Conservation (phyloP, 441 rosid genomes). For the Sinapis alba region DNA sequence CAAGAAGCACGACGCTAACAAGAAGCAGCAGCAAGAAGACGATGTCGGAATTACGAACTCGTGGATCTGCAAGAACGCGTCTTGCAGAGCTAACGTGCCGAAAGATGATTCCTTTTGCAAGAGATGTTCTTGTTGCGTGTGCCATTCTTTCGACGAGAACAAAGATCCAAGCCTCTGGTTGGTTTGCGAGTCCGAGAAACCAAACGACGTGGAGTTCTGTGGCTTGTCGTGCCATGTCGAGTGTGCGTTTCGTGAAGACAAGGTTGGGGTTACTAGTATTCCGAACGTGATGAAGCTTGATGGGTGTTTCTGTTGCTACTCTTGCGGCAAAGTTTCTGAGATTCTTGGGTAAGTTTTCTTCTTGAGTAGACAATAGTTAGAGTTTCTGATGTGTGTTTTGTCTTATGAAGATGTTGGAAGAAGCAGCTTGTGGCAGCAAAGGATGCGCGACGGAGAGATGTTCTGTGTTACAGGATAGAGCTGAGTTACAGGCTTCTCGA, state of each 20-base stretch:
- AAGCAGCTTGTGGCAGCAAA: constrained; percentile 85
- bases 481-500: constrained; percentile 83
- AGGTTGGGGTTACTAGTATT: constrained; percentile 83
- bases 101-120: constrained; percentile 84
- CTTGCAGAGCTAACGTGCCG: constrained; percentile 86
- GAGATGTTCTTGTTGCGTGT: constrained; percentile 97
- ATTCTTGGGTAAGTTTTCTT: constrained; percentile 51
- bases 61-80: constrained; percentile 95
- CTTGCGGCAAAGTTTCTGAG: constrained; percentile 96
- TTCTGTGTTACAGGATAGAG: constrained; percentile 82
- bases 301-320: constrained; percentile 96
- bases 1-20: constrained; percentile 67
- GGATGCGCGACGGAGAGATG: constrained; percentile 92
- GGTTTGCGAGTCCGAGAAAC: constrained; percentile 75
- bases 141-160: constrained; percentile 91
- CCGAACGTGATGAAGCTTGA: constrained; percentile 95
- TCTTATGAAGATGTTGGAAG: constrained; percentile 71
- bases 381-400: neutral
- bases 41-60: constrained; percentile 31
- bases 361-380: neutral
- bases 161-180: constrained; percentile 99
- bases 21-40: constrained; percentile 17
- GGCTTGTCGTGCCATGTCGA: constrained; percentile 92
- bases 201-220: constrained; percentile 72
- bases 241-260: constrained; percentile 82